Percentiles rank a stretch among this genome's conserved stretches.
These are phyloP conservation scores for Malus hybrid DNA, from an alignment of 331 rosid species.

Conservation along the genomic window DNA sequence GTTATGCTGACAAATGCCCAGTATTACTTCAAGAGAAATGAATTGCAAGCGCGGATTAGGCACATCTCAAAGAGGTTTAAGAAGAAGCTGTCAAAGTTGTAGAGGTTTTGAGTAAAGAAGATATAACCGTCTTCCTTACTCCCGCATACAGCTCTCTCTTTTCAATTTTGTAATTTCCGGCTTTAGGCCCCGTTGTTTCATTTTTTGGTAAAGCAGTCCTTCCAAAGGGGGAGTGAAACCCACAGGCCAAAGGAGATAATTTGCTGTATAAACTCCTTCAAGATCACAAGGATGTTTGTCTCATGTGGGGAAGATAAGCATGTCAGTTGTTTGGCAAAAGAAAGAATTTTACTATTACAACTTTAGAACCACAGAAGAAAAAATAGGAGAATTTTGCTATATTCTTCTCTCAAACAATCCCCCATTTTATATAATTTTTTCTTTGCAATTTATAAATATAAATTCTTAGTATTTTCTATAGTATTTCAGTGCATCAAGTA, in stretches of 20 bases:
- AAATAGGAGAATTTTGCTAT: no score
- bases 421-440: no score
- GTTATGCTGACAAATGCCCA: slow-evolving; percentile 54
- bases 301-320: neutral
- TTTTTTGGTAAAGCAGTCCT: neutral
- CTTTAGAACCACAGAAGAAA: no score
- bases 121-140: neutral
- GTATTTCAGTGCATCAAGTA: no score
- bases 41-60: neutral
- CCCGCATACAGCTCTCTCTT: neutral
- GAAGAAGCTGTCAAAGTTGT: slow-evolving; percentile 51
- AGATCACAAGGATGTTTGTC: neutral
- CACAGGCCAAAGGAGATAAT: neutral
- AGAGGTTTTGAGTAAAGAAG: slow-evolving; percentile 8
- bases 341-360: no score
- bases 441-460: no score
- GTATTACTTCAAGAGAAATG: slow-evolving; percentile 10
- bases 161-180: neutral
- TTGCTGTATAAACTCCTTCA: neutral
- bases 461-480: no score
- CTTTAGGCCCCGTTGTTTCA: neutral
- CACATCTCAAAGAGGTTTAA: slow-evolving; percentile 38
- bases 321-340: neutral
- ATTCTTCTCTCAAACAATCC: no score
- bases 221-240: neutral